Evolutionary conservation across 805 yeast species (phyloP), one percentile per base, ranked within the genome.

Genomic region (Schwanniomyces vanrijiae): DNA sequence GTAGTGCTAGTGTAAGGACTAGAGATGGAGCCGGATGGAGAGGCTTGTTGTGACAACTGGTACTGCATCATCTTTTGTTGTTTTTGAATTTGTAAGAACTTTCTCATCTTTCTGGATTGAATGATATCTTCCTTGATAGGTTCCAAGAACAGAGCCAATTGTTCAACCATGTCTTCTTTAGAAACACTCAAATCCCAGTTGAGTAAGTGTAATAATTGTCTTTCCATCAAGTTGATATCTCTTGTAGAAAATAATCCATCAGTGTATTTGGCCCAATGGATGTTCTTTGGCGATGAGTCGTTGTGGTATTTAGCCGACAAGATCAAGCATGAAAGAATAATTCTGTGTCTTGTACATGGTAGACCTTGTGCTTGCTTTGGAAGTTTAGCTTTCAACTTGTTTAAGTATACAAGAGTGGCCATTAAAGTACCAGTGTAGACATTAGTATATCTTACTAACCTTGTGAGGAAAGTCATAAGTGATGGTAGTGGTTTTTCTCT

Each of bases 361-460:
- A 85, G 70, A 26, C 92, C 92, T 57, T 81, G 84, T 28, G 90
- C 88, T 54, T 84, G 86, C 48, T 73, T 70, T 44, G 92, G 92
- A 43, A 87, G 69, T 53, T 77, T 82, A 43, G 75, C 50, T 59
- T 80, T 80, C 55, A 87, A 70, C 56, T 82, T 74, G 56, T 83
- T 80, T 62, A 87, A 71, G 63, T 84, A 86, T 26, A 86, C 84
- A 45, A 83, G 75, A 3, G 92, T 84, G 11, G 89, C 75, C 79
- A 87, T 77, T 54, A 87, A 71, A 14, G 91, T 86, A 34, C 91
- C 90, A 2, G 90, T 83, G 65, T 86, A 83, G n/a, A 87, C 90
- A 58, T 85, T 85, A 25, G 90, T 83, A 69, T 84, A 80, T 60
- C 87, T 77, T 33, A 87, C 89, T 60, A 87, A 70, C 56, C 77